Conservation (phyloP, 108 stramenopile genomes). For the Cyclotella baltica region DNA sequence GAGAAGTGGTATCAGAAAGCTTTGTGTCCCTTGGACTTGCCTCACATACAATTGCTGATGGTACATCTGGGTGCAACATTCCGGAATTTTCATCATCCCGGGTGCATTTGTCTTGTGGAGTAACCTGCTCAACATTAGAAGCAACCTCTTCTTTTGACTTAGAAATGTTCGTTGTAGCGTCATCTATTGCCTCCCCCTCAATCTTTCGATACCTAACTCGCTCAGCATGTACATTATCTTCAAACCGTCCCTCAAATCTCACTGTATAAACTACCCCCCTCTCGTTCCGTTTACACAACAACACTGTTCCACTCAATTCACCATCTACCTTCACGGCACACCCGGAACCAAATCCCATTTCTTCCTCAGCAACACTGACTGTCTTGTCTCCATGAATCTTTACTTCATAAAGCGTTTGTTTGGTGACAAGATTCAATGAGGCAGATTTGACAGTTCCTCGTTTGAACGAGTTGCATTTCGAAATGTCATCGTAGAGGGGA, state of each 20-base stretch:
- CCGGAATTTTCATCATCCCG: background rate
- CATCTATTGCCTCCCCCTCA: background rate
- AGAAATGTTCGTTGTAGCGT: background rate
- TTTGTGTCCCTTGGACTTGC: background rate
- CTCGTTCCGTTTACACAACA: background rate
- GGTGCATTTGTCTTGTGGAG: background rate
- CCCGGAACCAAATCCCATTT: background rate
- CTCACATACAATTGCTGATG: background rate
- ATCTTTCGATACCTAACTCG: background rate
- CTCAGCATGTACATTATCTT: background rate
- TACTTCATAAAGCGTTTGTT: background rate
- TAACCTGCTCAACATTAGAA: background rate
- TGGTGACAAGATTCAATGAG: background rate
- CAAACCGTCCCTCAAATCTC: background rate
- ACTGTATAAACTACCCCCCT: background rate
- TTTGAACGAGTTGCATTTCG: background rate
- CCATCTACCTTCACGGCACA: background rate
- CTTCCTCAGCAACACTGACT: background rate
- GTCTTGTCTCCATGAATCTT: background rate
- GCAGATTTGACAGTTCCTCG: background rate
- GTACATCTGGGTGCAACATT: background rate
- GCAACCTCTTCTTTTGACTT: background rate
- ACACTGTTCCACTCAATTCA: background rate
- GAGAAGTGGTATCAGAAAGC: background rate
- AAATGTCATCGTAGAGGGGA: conserved; percentile 1